Evolutionary conservation across 768 basidiomycete species (phyloP).

Genomic region (Agaricus subrufescens): DNA sequence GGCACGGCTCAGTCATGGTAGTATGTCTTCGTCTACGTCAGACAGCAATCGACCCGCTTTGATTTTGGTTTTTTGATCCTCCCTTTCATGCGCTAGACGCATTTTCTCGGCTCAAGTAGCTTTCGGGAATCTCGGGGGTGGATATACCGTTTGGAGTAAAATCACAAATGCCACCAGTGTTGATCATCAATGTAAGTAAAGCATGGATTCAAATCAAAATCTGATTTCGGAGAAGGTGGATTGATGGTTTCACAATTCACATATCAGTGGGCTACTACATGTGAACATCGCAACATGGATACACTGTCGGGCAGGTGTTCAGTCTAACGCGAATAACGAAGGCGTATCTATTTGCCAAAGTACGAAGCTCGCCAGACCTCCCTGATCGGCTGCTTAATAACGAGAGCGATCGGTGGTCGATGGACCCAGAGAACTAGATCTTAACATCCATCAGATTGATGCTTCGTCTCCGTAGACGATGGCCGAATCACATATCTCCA

Average conservation of each 20-base stretch:
- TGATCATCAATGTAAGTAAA: constrained; percentile 55
- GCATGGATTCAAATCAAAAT: constrained; percentile 46
- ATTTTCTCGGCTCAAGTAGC: background rate
- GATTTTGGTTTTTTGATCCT: background rate
- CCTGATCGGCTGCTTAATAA: constrained; percentile 63
- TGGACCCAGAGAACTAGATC: constrained; percentile 12
- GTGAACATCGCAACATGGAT: constrained; percentile 22
- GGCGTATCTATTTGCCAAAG: constrained; percentile 61
- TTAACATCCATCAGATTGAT: constrained; percentile 11
- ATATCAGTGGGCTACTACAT: background rate
- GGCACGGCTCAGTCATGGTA: no score
- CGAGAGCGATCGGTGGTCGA: constrained; percentile 39
- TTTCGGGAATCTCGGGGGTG: background rate
- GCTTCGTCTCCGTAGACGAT: constrained; percentile 1
- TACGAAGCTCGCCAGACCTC: constrained; percentile 50
- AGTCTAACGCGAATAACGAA: constrained; percentile 63
- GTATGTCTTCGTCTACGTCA: no score
- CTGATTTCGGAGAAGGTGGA: constrained; percentile 42
- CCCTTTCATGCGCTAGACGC: background rate
- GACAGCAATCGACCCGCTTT: background rate
- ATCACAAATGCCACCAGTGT: constrained; percentile 48
- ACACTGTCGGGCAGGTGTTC: constrained; percentile 51
- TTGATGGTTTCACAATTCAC: constrained; percentile 2
- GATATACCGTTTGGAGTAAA: constrained; percentile 44
- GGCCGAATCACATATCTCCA: background rate